Evolutionary conservation across 768 basidiomycete genomes (phyloP), one percentile per base, ranked within the genome.

Genomic region (Naganishia kalamii): DNA sequence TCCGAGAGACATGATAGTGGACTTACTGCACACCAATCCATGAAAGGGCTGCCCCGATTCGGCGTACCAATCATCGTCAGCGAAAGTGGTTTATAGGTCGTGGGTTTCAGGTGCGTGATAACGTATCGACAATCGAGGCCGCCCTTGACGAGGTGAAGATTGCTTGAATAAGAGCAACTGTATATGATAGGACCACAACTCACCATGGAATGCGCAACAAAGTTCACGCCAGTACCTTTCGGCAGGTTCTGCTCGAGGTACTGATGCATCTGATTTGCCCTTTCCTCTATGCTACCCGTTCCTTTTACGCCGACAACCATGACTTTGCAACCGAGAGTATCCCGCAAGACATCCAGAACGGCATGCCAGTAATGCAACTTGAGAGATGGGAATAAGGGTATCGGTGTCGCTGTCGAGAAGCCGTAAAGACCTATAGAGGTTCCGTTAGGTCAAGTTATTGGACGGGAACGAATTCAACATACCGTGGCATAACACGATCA

Each of bases 401-500:
- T 76, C 0, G 91, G 91, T 0, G 92, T 92, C 33, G 88, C 85
- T 0, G 90, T 87, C 71, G 94, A 92, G 74, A 96, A 99, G 6
- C 94, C 94, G 72, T 99, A 97, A 1, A 98, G 81, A 21, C 94
- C 92, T 57, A 17, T 1, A 27, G 7, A 4, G 5, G 23, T 25
- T 10, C 10, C 4, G 32, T 13, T 12, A 90, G 71, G 12, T 35
- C 46, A 4, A 23, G 44, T 41, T 17, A 66, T 50, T 40, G 15
- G 23, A 0, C 57, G 50, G 23, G 60, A 13, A 15, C 21, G 33
- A 40, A 51, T 21, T 41, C 47, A 49, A 76, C 84, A 70, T 71
- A 91, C 93, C 94, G 79, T 99, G 94, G 74, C 91, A 96, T n/a
- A 98, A 83, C 3, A 94, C 91, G 63, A 99, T 87, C 1, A 92